These are phyloP conservation scores for Aureobasidium sp. DNA, from an alignment of 2,329 filamentous ascomycete species.

Conservation along the genomic window DNA sequence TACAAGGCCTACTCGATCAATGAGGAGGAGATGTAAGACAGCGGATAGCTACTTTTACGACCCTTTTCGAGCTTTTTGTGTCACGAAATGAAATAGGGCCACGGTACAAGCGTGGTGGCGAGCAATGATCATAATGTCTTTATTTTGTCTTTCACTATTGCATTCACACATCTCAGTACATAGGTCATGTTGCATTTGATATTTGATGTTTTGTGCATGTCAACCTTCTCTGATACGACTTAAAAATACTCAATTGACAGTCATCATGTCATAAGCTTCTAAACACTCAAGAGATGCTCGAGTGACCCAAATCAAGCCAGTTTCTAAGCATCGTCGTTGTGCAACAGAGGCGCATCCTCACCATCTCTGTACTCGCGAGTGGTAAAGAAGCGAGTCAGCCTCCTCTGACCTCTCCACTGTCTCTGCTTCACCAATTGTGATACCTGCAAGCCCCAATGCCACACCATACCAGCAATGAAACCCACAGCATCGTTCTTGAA, in stretches of 20 bases:
- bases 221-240: neutral
- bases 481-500: conserved; percentile 89
- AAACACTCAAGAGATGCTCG: neutral
- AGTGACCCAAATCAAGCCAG: neutral
- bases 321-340: neutral
- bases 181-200: neutral
- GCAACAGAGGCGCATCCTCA: conserved; percentile 4
- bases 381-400: conserved; percentile 3
- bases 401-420: neutral
- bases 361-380: neutral
- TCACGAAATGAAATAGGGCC: neutral
- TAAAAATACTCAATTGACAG: neutral
- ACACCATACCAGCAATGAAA: conserved; percentile 73
- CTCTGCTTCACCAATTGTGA: neutral
- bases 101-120: neutral
- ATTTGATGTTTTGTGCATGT: neutral
- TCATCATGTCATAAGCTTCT: neutral
- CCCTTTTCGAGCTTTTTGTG: neutral
- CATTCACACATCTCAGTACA: neutral
- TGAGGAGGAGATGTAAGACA: neutral
- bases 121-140: conserved; percentile 5
- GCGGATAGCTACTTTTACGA: neutral
- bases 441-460: conserved; percentile 58
- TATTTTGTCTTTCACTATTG: neutral
- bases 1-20: conserved; percentile 10